Conservation (phyloP, 495 filamentous ascomycete species). For the Talaromyces proteolyticus region DNA sequence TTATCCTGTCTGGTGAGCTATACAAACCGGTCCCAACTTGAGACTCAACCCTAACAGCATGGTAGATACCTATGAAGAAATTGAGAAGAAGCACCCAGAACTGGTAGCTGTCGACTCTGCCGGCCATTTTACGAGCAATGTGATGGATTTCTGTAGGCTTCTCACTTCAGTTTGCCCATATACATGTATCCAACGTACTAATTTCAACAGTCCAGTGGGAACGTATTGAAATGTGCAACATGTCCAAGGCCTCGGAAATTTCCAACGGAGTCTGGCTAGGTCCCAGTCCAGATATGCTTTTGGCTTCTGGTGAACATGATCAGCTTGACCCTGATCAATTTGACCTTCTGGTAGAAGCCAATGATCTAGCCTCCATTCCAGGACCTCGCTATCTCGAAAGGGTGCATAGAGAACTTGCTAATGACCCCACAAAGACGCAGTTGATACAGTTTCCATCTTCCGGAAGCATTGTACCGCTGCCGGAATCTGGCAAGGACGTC, state of each 20-base stretch:
- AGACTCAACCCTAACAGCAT: slow-evolving; percentile 17
- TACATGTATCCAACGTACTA: slow-evolving; percentile 9
- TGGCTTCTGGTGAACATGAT: slow-evolving; percentile 21
- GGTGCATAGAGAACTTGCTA: slow-evolving; percentile 51
- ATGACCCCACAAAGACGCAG: slow-evolving; percentile 37
- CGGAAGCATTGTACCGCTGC: slow-evolving; percentile 78
- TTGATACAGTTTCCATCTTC: slow-evolving; percentile 87
- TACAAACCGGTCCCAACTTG: background rate
- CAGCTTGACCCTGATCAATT: slow-evolving; percentile 47
- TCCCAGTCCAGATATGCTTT: slow-evolving; percentile 68
- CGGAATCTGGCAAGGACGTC: slow-evolving; percentile 69
- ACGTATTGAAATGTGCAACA: slow-evolving; percentile 83
- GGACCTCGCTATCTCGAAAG: slow-evolving; percentile 47
- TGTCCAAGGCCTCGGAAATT: slow-evolving; percentile 87
- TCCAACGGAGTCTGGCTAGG: slow-evolving; percentile 86
- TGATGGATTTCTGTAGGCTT: slow-evolving; percentile 78
- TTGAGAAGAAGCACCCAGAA: slow-evolving; percentile 65
- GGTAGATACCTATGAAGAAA: slow-evolving; percentile 59
- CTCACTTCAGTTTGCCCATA: background rate
- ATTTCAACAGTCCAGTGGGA: slow-evolving; percentile 65
- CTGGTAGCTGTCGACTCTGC: slow-evolving; percentile 70
- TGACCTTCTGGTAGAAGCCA: slow-evolving; percentile 81
- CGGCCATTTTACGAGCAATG: slow-evolving; percentile 66
- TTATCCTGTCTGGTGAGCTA: slow-evolving; percentile 60
- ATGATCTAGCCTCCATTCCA: slow-evolving; percentile 68